These are phyloP conservation scores for Berberis vulgaris DNA, from an alignment of 164 flowering plant species.

Conservation along the genomic window DNA sequence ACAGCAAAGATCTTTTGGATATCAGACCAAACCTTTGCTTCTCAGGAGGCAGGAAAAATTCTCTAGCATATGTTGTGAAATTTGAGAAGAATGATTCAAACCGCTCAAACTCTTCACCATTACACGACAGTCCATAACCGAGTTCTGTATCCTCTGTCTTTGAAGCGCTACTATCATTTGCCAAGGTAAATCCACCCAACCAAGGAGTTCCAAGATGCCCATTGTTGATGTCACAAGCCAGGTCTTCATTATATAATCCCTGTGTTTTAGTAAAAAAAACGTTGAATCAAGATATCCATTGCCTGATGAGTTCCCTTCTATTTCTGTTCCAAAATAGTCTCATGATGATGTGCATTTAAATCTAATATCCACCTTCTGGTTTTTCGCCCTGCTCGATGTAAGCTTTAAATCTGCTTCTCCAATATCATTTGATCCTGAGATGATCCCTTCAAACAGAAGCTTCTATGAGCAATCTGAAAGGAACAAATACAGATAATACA, in stretches of 20 bases:
- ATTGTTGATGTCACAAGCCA: slow-evolving; percentile 37
- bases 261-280: slow-evolving; percentile 25
- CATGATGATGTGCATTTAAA: slow-evolving; percentile 22
- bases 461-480: neutral
- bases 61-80: slow-evolving; percentile 41
- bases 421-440: slow-evolving; percentile 13
- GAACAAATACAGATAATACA: neutral
- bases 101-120: slow-evolving; percentile 36
- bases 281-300: slow-evolving; percentile 9
- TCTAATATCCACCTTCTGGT: slow-evolving; percentile 66
- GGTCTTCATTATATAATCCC: slow-evolving; percentile 35
- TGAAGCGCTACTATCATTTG: slow-evolving; percentile 27
- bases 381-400: slow-evolving; percentile 20
- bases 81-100: slow-evolving; percentile 55
- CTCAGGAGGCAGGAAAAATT: slow-evolving; percentile 71
- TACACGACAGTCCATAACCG: slow-evolving; percentile 33
- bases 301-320: slow-evolving; percentile 8
- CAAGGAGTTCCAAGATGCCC: slow-evolving; percentile 37
- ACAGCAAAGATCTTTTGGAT: slow-evolving; percentile 52
- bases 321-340: slow-evolving; percentile 12
- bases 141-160: slow-evolving; percentile 14
- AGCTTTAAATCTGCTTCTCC: slow-evolving; percentile 26
- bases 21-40: slow-evolving; percentile 64
- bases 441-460: slow-evolving; percentile 29
- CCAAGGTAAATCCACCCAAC: slow-evolving; percentile 33